Conservation (phyloP, 164 flowering plant genomes). For the Nymphaea thermarum region DNA sequence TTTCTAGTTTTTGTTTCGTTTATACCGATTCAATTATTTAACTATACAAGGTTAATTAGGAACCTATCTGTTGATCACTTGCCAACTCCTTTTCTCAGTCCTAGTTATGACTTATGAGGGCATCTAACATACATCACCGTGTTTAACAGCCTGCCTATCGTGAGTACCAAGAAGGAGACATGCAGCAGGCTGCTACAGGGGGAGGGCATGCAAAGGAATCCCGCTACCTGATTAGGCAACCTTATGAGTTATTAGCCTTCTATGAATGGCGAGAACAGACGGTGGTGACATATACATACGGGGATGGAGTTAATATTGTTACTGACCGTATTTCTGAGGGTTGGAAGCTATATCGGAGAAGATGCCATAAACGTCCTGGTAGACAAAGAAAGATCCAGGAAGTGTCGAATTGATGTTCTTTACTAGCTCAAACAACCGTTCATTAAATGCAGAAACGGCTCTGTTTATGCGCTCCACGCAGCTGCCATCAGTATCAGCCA, state of each 20-base stretch:
- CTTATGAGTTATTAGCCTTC: neutral
- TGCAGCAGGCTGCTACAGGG: no score
- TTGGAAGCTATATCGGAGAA: constrained; percentile 17
- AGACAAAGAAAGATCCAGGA: constrained; percentile 19
- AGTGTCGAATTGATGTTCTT: constrained; percentile 12
- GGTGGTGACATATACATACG: no score
- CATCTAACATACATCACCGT: neutral
- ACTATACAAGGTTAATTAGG: no score
- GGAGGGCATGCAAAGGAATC: no score
- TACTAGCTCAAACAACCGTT: constrained; percentile 10
- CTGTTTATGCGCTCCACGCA: constrained; percentile 18
- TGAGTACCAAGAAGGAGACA: no score
- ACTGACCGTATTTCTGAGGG: constrained; percentile 21
- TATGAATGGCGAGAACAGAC: neutral
- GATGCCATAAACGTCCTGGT: constrained; percentile 14
- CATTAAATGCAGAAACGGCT: constrained; percentile 14
- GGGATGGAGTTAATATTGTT: neutral
- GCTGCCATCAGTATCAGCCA: constrained; percentile 6
- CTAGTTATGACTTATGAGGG: no score
- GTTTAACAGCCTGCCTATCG: no score
- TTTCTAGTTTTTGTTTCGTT: no score
- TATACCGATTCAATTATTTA: no score
- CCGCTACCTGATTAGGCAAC: no score
- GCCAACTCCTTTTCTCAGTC: no score
- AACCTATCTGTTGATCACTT: no score